Evolutionary conservation across 768 basidiomycete genomes (phyloP).

Genomic region (Lactarius quietus): DNA sequence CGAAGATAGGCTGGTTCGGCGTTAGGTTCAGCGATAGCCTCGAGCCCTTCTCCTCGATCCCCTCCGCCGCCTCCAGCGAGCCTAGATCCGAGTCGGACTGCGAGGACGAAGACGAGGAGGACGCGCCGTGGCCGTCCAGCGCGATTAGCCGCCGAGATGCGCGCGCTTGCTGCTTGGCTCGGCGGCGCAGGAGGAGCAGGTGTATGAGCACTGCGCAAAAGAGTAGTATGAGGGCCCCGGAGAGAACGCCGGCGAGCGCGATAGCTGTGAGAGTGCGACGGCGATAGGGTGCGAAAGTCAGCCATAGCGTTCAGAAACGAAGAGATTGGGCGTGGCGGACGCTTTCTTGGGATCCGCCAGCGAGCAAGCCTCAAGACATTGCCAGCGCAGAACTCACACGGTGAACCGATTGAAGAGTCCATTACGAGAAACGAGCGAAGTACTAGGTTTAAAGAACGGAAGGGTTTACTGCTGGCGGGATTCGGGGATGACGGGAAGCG

Average conservation of each 20-base stretch:
- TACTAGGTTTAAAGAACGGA: slow-evolving; percentile 4
- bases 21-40: slow-evolving; percentile 15
- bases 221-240: slow-evolving; percentile 7
- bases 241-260: slow-evolving; percentile 8
- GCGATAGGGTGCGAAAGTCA: neutral
- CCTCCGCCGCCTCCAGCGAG: neutral
- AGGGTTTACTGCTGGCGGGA: neutral
- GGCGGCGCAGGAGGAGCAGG: slow-evolving; percentile 8
- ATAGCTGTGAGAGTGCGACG: neutral
- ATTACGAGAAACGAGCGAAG: slow-evolving; percentile 8
- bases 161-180: neutral
- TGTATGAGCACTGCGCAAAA: slow-evolving; percentile 9
- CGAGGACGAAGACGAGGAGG: neutral
- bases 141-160: neutral
- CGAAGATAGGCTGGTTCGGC: slow-evolving; percentile 23
- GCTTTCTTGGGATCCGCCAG: neutral
- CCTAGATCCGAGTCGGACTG: slow-evolving; percentile 5
- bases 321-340: neutral
- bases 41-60: neutral
- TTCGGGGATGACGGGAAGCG: neutral
- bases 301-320: neutral
- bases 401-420: slow-evolving; percentile 3
- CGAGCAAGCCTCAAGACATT: neutral
- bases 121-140: neutral
- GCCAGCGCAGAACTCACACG: slow-evolving; percentile 14